A percentile compares a stretch with the other conserved stretches of the same genome.
phyloP scores from a whole-genome alignment of 495 filamentous ascomycete genomes.

The Podospora pseudopauciseta region DNA sequence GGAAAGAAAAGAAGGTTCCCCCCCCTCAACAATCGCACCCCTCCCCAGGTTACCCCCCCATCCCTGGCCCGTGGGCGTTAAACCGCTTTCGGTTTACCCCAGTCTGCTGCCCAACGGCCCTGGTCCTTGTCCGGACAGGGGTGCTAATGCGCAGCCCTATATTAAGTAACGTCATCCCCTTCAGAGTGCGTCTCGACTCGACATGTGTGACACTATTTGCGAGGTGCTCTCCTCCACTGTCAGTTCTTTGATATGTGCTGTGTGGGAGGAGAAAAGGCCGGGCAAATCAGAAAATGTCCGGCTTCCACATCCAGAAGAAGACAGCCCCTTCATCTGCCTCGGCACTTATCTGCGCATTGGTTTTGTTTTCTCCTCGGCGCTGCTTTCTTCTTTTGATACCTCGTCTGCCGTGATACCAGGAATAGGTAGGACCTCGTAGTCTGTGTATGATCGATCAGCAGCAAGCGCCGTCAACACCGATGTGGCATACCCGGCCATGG shows the following conservation, averaged over 20 bases:
- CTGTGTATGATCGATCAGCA: conserved; percentile 2
- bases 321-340: not conserved
- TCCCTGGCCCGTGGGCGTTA: conserved; percentile 25
- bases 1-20: no score
- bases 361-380: not conserved
- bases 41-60: not conserved
- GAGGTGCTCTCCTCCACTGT: no score
- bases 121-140: conserved; percentile 15
- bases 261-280: no score
- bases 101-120: conserved; percentile 22
- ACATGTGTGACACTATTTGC: not conserved
- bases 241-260: no score
- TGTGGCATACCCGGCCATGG: not conserved
- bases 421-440: not conserved
- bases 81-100: conserved; percentile 29
- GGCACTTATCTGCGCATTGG: not conserved
- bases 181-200: not conserved
- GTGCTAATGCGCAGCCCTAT: conserved; percentile 32
- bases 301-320: conserved; percentile 32
- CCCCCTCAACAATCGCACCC: no score
- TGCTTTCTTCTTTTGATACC: not conserved
- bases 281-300: conserved; percentile 29
- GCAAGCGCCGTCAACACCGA: conserved; percentile 3
- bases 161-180: conserved; percentile 35
- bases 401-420: not conserved